Conservation (phyloP, 805 yeast species). For the Pichia californica region DNA sequence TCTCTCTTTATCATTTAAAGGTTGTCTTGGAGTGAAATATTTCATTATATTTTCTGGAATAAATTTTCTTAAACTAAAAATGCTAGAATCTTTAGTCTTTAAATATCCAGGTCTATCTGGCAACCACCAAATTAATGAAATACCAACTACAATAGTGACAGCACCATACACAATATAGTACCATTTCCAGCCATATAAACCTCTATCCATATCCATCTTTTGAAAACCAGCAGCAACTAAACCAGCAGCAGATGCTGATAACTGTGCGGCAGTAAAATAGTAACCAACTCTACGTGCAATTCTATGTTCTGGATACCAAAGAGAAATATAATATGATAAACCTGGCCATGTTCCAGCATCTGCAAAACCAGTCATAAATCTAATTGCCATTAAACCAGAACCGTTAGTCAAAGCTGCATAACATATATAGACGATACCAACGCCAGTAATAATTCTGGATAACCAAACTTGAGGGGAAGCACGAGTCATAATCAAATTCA, state of each 20-base stretch:
- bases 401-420: slow-evolving; percentile 53
- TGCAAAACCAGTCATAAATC: slow-evolving; percentile 68
- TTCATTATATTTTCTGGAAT: slow-evolving; percentile 16
- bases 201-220: slow-evolving; percentile 64
- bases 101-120: slow-evolving; percentile 64
- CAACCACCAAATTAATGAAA: slow-evolving; percentile 70
- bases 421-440: slow-evolving; percentile 74
- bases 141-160: slow-evolving; percentile 57
- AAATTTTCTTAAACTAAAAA: slow-evolving; percentile 16
- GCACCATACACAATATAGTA: slow-evolving; percentile 72
- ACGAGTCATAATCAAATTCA: slow-evolving; percentile 79
- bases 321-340: slow-evolving; percentile 70
- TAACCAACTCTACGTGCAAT: slow-evolving; percentile 77
- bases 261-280: slow-evolving; percentile 86
- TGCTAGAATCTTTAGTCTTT: slow-evolving; percentile 10
- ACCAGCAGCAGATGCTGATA: slow-evolving; percentile 88
- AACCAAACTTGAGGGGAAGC: slow-evolving; percentile 84
- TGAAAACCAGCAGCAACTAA: slow-evolving; percentile 85
- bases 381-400: slow-evolving; percentile 59
- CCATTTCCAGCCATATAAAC: slow-evolving; percentile 84
- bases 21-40: slow-evolving; percentile 29
- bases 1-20: slow-evolving; percentile 49
- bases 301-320: slow-evolving; percentile 80
- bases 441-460: slow-evolving; percentile 66
- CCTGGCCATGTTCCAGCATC: slow-evolving; percentile 94